Evolutionary conservation across 768 basidiomycete species (phyloP).

Genomic region (Kwoniella heveanensis): DNA sequence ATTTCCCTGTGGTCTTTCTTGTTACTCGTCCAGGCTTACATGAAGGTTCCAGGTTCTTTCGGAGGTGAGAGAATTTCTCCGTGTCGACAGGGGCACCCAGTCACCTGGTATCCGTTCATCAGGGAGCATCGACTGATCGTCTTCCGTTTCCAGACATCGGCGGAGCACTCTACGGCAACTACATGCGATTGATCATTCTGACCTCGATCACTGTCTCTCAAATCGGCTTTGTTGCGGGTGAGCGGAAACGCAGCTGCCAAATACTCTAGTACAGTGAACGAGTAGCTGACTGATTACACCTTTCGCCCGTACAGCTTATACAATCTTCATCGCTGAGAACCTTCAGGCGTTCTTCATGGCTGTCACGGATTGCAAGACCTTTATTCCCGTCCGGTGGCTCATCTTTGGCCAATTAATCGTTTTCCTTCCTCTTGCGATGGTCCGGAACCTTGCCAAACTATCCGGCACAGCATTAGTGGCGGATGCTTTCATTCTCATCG

Average conservation of each 20-base stretch:
- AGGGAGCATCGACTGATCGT: neutral
- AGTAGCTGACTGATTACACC: too few species aligned
- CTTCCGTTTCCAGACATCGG: slow-evolving; percentile 73
- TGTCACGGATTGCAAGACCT: slow-evolving; percentile 71
- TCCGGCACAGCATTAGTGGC: slow-evolving; percentile 89
- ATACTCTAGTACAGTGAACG: too few species aligned
- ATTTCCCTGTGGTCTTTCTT: slow-evolving; percentile 93
- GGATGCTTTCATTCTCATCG: slow-evolving; percentile 90
- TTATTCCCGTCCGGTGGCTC: slow-evolving; percentile 70
- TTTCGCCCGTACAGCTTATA: slow-evolving; percentile 67
- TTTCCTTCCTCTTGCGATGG: slow-evolving; percentile 84
- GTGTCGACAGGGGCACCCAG: too few species aligned
- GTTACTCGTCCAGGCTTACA: slow-evolving; percentile 81
- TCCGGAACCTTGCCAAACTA: slow-evolving; percentile 92
- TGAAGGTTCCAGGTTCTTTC: slow-evolving; percentile 86
- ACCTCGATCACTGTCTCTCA: slow-evolving; percentile 82
- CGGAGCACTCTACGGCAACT: slow-evolving; percentile 83
- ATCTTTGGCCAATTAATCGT: slow-evolving; percentile 81
- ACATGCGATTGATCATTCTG: slow-evolving; percentile 89
- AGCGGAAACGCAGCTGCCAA: slow-evolving; percentile 12
- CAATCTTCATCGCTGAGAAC: slow-evolving; percentile 93
- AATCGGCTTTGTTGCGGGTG: slow-evolving; percentile 53
- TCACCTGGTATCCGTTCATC: too few species aligned
- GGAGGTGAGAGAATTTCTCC: slow-evolving; percentile 70
- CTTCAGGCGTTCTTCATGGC: slow-evolving; percentile 80